Percentiles rank a stretch among this genome's conserved stretches.
These are phyloP conservation scores for Leptographium radiaticola DNA, from an alignment of 2,329 filamentous ascomycete genomes.

Conservation along the genomic window DNA sequence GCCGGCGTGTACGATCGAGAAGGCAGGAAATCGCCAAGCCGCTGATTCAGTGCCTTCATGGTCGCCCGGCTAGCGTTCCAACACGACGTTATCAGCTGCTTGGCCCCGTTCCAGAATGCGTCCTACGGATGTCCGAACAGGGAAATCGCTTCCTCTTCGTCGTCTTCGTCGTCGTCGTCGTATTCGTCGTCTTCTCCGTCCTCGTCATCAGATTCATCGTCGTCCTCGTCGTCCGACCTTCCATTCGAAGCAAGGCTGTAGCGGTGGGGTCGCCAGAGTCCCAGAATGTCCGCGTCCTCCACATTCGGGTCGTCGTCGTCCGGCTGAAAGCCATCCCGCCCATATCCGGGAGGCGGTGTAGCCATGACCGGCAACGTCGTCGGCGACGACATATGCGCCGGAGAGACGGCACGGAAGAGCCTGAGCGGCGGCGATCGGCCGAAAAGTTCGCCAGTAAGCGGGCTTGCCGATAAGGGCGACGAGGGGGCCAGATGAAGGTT, in stretches of 20 bases:
- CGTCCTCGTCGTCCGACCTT: constrained; percentile 35
- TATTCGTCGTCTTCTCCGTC: constrained; percentile 28
- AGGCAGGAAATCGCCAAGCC: not conserved
- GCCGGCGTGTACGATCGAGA: not conserved
- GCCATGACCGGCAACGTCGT: constrained; percentile 4
- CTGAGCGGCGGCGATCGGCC: not conserved
- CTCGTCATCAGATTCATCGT: constrained; percentile 32
- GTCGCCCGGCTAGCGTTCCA: not conserved
- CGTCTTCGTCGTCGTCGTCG: constrained; percentile 34
- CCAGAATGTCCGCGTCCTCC: constrained; percentile 39
- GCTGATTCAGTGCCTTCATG: not conserved
- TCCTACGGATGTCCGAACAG: constrained; percentile 35
- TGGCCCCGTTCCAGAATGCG: not conserved
- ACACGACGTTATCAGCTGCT: not conserved
- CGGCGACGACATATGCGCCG: constrained; percentile 8
- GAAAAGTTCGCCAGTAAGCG: not conserved
- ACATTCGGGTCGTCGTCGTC: constrained; percentile 24
- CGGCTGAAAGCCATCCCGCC: constrained; percentile 8
- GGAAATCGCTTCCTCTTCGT: constrained; percentile 36
- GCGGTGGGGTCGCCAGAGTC: constrained; percentile 41
- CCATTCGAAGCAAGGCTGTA: constrained; percentile 20
- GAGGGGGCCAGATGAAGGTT: not conserved
- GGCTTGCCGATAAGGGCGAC: constrained; percentile 2
- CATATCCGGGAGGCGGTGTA: constrained; percentile 9
- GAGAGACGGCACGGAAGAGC: constrained; percentile 29